Evolutionary conservation across 495 filamentous ascomycete species (phyloP).

Genomic region (Penicillium odoratum): DNA sequence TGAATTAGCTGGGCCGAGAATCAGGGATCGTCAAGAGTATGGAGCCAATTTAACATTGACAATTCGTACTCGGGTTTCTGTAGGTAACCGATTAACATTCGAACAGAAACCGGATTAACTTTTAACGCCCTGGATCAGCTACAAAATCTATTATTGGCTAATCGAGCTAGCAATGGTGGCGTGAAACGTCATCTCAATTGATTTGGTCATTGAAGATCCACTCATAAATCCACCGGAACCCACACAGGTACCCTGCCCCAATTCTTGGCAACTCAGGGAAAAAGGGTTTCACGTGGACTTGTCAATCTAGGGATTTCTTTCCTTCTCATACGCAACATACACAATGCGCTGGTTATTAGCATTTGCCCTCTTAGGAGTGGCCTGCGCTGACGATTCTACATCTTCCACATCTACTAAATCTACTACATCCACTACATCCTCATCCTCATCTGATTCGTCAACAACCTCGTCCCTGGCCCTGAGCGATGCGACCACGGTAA

Average conservation of each 20-base stretch:
- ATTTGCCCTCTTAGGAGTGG: constrained; percentile 20
- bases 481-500: constrained; percentile 19
- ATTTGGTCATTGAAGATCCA: background rate
- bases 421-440: constrained; percentile 12
- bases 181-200: constrained; percentile 16
- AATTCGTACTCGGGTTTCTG: too few relatives aligned
- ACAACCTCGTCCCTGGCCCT: constrained; percentile 19
- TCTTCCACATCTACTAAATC: constrained; percentile 12
- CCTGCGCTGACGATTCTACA: constrained; percentile 17
- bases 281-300: background rate
- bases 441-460: constrained; percentile 15
- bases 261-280: constrained; percentile 1
- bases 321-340: background rate
- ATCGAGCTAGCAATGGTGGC: constrained; percentile 9
- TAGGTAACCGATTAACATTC: background rate
- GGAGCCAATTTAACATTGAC: too few relatives aligned
- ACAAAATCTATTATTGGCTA: constrained; percentile 14
- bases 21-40: background rate
- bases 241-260: constrained; percentile 10
- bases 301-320: too few relatives aligned
- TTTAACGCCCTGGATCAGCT: background rate
- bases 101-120: background rate
- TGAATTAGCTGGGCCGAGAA: background rate
- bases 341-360: constrained; percentile 26
- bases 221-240: background rate